Evolutionary conservation across 345 rosid genomes (phyloP).

Genomic region (Hibiscus trionum): DNA sequence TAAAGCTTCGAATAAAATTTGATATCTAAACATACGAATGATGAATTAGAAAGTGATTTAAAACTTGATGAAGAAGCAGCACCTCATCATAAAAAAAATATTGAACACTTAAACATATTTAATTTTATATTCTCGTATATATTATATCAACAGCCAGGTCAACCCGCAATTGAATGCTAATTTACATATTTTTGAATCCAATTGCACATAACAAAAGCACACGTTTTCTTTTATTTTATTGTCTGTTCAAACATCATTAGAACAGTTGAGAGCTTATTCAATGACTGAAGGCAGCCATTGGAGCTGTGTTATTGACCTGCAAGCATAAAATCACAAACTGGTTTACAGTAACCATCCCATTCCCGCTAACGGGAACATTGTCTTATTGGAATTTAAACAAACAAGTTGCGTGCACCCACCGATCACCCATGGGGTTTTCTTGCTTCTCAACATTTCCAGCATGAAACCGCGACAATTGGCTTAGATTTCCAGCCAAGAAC

Average conservation of each 20-base stretch:
- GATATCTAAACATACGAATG: no score
- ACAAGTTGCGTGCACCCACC: not conserved
- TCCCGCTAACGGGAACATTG: not conserved
- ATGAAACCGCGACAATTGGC: conserved; percentile 56
- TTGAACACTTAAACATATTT: no score
- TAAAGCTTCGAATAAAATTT: no score
- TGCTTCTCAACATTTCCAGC: conserved; percentile 46
- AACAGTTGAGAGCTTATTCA: not conserved
- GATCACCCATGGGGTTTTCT: not conserved
- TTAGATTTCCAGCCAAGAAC: conserved; percentile 61
- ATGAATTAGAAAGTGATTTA: no score
- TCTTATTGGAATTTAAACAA: conserved; percentile 3
- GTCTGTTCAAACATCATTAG: not conserved
- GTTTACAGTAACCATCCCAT: conserved; percentile 5
- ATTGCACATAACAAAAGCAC: not conserved
- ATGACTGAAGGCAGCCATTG: not conserved
- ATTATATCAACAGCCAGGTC: no score
- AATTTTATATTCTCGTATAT: no score
- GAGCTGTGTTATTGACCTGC: not conserved
- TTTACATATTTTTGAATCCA: no score
- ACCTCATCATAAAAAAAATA: no score
- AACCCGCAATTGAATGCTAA: not conserved
- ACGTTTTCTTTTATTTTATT: not conserved
- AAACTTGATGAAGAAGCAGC: no score
- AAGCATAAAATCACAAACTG: not conserved